A percentile compares a stretch with the other conserved stretches of the same genome.
These are phyloP conservation scores for Nadsonia starkeyi-henricii DNA, from an alignment of 1,139 yeast genomes.

Conservation along the genomic window DNA sequence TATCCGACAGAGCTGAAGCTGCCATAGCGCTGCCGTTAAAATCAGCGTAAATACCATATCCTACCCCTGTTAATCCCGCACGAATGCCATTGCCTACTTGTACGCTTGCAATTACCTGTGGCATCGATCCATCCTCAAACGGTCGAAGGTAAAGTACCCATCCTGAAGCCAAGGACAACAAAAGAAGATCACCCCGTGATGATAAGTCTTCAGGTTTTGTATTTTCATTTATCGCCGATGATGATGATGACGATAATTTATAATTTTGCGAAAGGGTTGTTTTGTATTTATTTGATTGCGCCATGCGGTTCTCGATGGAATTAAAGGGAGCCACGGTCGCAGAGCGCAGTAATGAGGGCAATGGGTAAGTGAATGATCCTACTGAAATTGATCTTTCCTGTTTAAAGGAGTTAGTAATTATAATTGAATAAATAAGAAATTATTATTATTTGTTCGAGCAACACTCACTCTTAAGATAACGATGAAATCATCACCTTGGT, in stretches of 20 bases:
- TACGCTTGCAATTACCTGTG: neutral
- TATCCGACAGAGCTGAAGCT: slow-evolving; percentile 4
- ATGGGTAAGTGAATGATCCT: neutral
- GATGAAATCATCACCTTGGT: neutral
- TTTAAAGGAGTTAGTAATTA: no score
- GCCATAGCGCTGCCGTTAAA: slow-evolving; percentile 7
- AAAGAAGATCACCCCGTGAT: slow-evolving; percentile 8
- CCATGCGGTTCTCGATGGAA: neutral
- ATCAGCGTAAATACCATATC: slow-evolving; percentile 7
- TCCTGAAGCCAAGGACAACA: slow-evolving; percentile 9
- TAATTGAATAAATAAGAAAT: no score
- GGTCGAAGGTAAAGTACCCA: slow-evolving; percentile 8
- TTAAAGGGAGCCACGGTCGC: neutral
- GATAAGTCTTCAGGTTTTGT: no score
- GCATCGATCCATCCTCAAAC: slow-evolving; percentile 7
- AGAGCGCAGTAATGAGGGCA: neutral
- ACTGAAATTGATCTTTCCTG: neutral
- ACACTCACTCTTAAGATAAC: neutral
- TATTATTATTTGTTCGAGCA: no score
- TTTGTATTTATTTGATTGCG: no score
- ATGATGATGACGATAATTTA: no score
- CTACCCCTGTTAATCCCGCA: slow-evolving; percentile 3
- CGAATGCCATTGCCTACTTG: neutral
- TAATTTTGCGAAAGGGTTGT: no score
- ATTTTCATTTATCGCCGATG: no score